These are phyloP conservation scores for Nemania bipapillata DNA, from an alignment of 2,329 filamentous ascomycete genomes.

Conservation along the genomic window DNA sequence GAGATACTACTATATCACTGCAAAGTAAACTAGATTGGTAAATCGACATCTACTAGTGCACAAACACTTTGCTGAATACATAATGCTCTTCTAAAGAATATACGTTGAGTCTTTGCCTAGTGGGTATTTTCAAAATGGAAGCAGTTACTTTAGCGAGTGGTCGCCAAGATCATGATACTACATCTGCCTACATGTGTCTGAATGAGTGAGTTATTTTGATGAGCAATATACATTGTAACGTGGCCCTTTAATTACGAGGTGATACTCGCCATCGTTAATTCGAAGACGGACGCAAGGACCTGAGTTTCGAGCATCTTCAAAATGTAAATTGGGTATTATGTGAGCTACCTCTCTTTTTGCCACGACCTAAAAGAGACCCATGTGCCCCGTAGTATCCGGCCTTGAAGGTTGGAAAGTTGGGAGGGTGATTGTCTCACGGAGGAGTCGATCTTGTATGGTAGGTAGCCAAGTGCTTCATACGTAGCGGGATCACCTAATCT, in stretches of 20 bases:
- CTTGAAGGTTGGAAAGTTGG: not conserved
- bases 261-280: conserved; percentile 45
- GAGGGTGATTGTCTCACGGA: no score
- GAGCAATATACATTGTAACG: not conserved
- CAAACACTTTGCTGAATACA: no score
- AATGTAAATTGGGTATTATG: conserved; percentile 38
- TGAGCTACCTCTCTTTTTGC: conserved; percentile 34
- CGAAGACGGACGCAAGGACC: conserved; percentile 37
- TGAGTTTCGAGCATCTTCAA: conserved; percentile 40
- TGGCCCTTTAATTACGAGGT: conserved; percentile 44
- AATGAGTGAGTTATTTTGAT: not conserved
- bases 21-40: not conserved
- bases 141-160: not conserved
- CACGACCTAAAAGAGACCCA: not conserved
- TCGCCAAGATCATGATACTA: not conserved
- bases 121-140: not conserved
- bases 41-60: not conserved
- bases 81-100: no score
- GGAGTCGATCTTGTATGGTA: no score
- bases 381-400: no score
- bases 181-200: not conserved
- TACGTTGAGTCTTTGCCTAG: not conserved
- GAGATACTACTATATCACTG: no score
- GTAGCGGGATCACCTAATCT: no score
- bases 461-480: no score